Evolutionary conservation across 257 asterid species (phyloP).

Genomic region (Solanum stenotomum): DNA sequence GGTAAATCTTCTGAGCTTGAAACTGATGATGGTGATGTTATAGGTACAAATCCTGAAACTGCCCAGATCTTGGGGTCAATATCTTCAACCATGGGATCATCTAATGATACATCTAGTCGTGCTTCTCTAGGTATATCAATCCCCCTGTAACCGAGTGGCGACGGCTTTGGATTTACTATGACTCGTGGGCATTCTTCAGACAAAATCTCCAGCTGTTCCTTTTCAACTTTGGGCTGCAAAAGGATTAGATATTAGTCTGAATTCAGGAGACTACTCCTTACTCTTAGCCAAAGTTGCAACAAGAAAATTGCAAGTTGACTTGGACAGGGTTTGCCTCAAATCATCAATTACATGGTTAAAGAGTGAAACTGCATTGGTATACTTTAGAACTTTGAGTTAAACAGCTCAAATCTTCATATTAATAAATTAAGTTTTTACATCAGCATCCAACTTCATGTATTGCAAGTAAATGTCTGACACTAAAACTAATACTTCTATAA

Average conservation of each 20-base stretch:
- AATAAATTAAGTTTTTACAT: neutral
- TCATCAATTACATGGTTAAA: neutral
- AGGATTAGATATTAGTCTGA: neutral
- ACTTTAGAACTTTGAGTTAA: neutral
- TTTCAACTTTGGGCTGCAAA: conserved; percentile 70
- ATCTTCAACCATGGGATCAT: conserved; percentile 52
- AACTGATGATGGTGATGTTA: conserved; percentile 10
- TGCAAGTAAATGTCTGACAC: neutral
- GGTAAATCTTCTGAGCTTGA: conserved; percentile 42
- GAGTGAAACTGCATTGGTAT: neutral
- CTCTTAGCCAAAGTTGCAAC: neutral
- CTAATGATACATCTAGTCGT: conserved; percentile 32
- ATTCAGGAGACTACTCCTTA: neutral
- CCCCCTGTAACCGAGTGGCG: conserved; percentile 58
- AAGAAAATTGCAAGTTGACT: neutral
- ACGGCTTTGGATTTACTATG: conserved; percentile 64
- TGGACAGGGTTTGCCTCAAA: neutral
- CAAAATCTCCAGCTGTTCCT: conserved; percentile 55
- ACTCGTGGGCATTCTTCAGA: conserved; percentile 72
- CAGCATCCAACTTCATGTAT: neutral
- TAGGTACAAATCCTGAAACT: conserved; percentile 26
- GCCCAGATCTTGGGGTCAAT: conserved; percentile 82
- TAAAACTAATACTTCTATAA: neutral
- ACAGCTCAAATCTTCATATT: neutral
- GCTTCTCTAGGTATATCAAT: conserved; percentile 73